Conservation (phyloP, 106 monocot species). For the Dactylorhiza incarnata region DNA sequence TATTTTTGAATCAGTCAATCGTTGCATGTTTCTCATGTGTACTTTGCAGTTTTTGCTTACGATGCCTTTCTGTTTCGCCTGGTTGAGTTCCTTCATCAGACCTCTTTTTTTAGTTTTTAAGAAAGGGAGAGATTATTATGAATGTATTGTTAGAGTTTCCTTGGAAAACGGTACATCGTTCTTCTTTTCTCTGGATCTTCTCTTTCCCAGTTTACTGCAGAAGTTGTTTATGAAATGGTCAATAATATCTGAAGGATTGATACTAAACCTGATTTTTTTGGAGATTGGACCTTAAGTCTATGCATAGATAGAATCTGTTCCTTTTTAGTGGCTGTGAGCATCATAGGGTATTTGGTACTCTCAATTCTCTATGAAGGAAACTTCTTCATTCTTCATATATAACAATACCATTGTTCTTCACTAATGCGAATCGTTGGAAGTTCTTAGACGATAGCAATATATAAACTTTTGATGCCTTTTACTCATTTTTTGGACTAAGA, state of each 20-base stretch:
- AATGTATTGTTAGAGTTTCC: not conserved
- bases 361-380: not conserved
- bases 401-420: not conserved
- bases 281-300: not conserved
- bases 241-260: not conserved
- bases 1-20: not conserved
- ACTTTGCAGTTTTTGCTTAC: not conserved
- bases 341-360: not conserved
- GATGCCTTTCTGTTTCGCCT: not conserved
- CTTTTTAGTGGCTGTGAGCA: not conserved
- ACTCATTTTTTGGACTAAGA: not conserved
- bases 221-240: not conserved
- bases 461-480: not conserved
- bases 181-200: not conserved
- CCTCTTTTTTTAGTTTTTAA: not conserved
- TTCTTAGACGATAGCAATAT: not conserved
- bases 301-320: not conserved
- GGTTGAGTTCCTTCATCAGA: not conserved
- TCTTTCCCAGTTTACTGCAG: not conserved
- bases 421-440: not conserved
- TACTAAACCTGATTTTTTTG: not conserved
- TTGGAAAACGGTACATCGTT: not conserved
- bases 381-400: not conserved
- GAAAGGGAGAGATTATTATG: not conserved
- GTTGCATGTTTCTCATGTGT: not conserved